Evolutionary conservation across 2,329 filamentous ascomycete genomes (phyloP), one percentile per base, ranked within the genome.

Genomic region (Furcasterigmium sp.): DNA sequence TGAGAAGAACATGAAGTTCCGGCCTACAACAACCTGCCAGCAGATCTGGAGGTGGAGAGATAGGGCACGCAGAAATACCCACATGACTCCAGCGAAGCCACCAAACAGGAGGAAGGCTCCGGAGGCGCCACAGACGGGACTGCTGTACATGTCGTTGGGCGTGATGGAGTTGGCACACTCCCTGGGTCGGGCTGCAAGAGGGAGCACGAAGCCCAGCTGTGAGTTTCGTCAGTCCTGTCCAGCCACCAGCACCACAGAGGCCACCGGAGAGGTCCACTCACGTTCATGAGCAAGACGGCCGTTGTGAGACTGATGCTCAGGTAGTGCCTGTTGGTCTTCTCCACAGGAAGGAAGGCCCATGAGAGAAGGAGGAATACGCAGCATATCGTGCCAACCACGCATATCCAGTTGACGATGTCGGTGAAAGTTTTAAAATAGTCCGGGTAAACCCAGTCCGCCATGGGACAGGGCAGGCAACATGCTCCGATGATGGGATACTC

Each of bases 11-110:
- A 96, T 96, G 65, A 96, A 97, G 55, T 78, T 86, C 36, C 82
- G 79, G 30, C 93, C 93, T 4, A 95, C 87, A 8, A 91, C 82
- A 26, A 94, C 76, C 62, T 97, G 90, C 93, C 93, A 98, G 71
- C 91, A 96, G 51, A 98, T 96, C 64, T 97, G 93, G 20, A 98
- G 80, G 64, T 98, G 93, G 55, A 98, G 84, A 5, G 90, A 95
- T 26, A 97, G 68, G 0, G 91, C 87, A 50, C 93, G 82, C 47
- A 96, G 76, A 60, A 96, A 95, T 50, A 91, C 81, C 91, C 93
- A 98, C 63, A 95, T 82, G 25, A 89, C 80, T 37, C 84, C 87
- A 23, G 81, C 78, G 76, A 91, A 87, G 35, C 91, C 93, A 42
- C 93, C 93, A 23, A 91, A 78, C 40, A 97, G 76, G 40, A 98